A percentile compares a stretch with the other conserved stretches of the same genome.
phyloP scores from a whole-genome alignment of 148 eudicot species.

The Chenopodium berlandieri region DNA sequence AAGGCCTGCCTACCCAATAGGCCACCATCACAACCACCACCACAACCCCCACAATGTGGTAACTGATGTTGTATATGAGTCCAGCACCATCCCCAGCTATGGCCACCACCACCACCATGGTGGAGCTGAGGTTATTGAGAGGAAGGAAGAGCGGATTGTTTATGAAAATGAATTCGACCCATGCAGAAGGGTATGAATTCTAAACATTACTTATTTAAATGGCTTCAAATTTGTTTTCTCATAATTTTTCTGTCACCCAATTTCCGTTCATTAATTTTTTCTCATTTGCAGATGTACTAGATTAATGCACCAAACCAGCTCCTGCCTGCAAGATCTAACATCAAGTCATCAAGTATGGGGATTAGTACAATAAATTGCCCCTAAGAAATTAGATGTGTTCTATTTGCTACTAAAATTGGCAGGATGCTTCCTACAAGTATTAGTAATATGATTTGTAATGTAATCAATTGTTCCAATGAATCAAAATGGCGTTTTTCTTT shows the following conservation, averaged over 20 bases:
- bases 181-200: conserved; percentile 20
- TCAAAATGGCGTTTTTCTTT: neutral
- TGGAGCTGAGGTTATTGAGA: conserved; percentile 22
- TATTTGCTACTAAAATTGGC: neutral
- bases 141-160: conserved; percentile 28
- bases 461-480: conserved; percentile 1
- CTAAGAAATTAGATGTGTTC: neutral
- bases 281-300: conserved; percentile 15
- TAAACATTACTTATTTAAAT: neutral
- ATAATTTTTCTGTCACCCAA: neutral
- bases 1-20: conserved; percentile 13
- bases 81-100: conserved; percentile 26
- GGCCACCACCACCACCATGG: conserved; percentile 18
- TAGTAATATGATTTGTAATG: neutral
- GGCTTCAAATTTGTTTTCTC: neutral
- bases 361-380: neutral
- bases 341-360: neutral
- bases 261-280: neutral
- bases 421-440: conserved; percentile 3
- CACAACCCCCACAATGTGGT: conserved; percentile 23
- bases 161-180: conserved; percentile 18
- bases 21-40: conserved; percentile 26
- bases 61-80: conserved; percentile 25
- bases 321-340: neutral
- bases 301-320: neutral